Evolutionary conservation across 345 rosid species (phyloP).

Genomic region (Citrus maxima): DNA sequence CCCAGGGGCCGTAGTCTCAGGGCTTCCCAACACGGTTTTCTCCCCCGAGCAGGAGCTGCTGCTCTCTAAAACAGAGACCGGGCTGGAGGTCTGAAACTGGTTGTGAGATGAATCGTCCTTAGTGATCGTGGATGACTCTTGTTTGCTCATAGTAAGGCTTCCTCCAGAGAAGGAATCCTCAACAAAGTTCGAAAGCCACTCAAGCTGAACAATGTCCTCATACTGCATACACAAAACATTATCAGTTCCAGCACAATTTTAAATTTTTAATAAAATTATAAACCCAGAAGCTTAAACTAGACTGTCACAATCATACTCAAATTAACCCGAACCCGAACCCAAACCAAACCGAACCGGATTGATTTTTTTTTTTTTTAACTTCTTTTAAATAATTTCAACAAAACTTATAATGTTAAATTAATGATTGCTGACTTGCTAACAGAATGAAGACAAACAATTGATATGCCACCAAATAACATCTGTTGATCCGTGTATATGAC

Average conservation of each 20-base stretch:
- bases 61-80: conserved; percentile 90
- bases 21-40: conserved; percentile 36
- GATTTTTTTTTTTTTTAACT: too few relatives aligned
- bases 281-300: neutral
- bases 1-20: conserved; percentile 37
- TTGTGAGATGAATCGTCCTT: conserved; percentile 43
- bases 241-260: neutral
- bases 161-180: conserved; percentile 85
- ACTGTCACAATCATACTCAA: conserved; percentile 5
- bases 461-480: conserved; percentile 5
- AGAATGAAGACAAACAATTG: neutral
- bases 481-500: neutral
- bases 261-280: neutral
- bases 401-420: neutral
- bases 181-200: conserved; percentile 65
- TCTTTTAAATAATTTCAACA: neutral
- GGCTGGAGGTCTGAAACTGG: conserved; percentile 71
- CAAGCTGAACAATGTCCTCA: conserved; percentile 89
- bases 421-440: neutral
- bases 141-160: conserved; percentile 55
- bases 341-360: neutral
- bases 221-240: conserved; percentile 43
- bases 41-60: conserved; percentile 74
- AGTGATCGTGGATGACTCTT: conserved; percentile 28
- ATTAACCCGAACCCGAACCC: neutral